Evolutionary conservation across 1,139 yeast genomes (phyloP).

Genomic region (Geotrichum aggregatum): DNA sequence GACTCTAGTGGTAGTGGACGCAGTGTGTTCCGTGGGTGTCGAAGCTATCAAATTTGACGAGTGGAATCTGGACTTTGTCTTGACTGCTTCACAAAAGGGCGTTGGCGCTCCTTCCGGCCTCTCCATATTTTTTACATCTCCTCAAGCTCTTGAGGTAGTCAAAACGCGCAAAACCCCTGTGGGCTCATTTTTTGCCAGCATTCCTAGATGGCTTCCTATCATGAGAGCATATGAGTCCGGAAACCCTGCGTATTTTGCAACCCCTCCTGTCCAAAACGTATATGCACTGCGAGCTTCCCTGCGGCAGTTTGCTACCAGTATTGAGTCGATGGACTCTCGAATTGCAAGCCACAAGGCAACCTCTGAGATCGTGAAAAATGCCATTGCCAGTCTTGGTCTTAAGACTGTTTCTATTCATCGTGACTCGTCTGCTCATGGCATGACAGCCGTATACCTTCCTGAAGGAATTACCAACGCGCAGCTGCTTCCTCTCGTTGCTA

Average conservation of each 20-base stretch:
- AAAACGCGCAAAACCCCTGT: constrained; percentile 49
- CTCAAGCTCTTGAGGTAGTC: constrained; percentile 68
- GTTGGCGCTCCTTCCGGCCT: constrained; percentile 93
- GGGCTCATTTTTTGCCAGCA: constrained; percentile 65
- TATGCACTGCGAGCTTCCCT: constrained; percentile 78
- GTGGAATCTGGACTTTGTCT: constrained; percentile 86
- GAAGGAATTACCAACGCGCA: constrained; percentile 66
- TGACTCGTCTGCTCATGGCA: constrained; percentile 75
- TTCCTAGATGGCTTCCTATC: constrained; percentile 84
- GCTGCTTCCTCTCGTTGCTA: constrained; percentile 53
- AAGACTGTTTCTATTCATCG: constrained; percentile 59
- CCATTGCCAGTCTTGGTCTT: constrained; percentile 54
- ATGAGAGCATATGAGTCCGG: constrained; percentile 85
- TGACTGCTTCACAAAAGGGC: constrained; percentile 94
- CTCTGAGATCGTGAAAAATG: constrained; percentile 62
- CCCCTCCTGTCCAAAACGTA: constrained; percentile 85
- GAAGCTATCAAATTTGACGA: constrained; percentile 80
- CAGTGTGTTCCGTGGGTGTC: constrained; percentile 90
- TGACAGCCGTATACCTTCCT: constrained; percentile 83
- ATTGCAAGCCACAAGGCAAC: constrained; percentile 59
- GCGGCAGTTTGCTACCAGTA: constrained; percentile 57
- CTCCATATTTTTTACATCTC: constrained; percentile 70
- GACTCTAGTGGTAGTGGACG: constrained; percentile 81
- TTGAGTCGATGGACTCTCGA: constrained; percentile 56
- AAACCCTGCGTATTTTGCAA: constrained; percentile 82